Percentiles rank a stretch among this genome's conserved stretches.
Conservation (phyloP, 345 rosid genomes). For the Salix udensis region DNA sequence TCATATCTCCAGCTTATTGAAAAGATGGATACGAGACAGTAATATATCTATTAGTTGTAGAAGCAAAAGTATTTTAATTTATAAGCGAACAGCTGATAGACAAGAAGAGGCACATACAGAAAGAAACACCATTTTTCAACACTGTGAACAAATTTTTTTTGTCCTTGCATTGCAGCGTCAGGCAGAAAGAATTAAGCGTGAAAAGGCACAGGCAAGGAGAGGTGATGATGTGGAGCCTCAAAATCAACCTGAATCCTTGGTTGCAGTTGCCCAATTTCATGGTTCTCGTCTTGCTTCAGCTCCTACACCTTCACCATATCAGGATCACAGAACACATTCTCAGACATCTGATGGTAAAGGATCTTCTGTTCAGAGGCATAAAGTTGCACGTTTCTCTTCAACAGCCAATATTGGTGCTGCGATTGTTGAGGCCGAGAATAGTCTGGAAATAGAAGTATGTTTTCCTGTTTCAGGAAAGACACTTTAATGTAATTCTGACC, state of each 20-base stretch:
- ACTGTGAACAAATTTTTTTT: not conserved
- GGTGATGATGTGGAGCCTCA: conserved; percentile 57
- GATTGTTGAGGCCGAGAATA: conserved; percentile 69
- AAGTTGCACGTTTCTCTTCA: conserved; percentile 50
- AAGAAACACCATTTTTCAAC: not conserved
- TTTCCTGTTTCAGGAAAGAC: conserved; percentile 42
- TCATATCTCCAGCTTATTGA: not conserved
- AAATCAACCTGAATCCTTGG: conserved; percentile 54
- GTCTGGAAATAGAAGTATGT: conserved; percentile 79
- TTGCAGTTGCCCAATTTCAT: conserved; percentile 63
- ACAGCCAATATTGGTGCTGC: conserved; percentile 65
- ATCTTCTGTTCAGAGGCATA: conserved; percentile 31
- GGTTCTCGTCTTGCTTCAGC: conserved; percentile 94
- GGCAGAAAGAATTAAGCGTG: conserved; percentile 61
- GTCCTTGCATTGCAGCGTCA: conserved; percentile 57
- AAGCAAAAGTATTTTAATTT: not conserved
- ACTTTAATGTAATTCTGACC: conserved; percentile 41
- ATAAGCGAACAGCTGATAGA: not conserved
- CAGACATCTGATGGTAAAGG: conserved; percentile 29
- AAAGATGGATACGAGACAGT: not conserved
- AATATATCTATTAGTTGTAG: not conserved
- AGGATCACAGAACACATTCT: conserved; percentile 15
- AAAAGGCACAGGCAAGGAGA: conserved; percentile 53
- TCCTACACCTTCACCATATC: conserved; percentile 74
- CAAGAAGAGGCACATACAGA: not conserved